Evolutionary conservation across 2,329 filamentous ascomycete species (phyloP).

Genomic region (Sporothrix sp.): DNA sequence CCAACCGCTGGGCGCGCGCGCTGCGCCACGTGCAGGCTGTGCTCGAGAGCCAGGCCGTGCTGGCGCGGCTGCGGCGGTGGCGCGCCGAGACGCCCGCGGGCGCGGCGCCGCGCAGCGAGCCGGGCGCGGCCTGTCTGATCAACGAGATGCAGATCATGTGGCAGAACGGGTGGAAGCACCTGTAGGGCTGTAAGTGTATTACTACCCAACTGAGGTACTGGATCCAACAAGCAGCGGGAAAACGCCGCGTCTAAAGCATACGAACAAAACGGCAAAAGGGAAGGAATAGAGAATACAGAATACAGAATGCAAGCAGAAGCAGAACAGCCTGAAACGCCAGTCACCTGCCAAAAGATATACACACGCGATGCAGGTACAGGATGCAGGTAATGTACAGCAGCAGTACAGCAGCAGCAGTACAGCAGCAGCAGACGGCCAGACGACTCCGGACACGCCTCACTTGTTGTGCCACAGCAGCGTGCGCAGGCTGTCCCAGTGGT

Average conservation of each 20-base stretch:
- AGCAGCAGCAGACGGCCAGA: too few relatives aligned
- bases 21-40: conserved; percentile 28
- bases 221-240: too few relatives aligned
- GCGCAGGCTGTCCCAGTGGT: conserved; percentile 77
- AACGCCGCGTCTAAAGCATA: too few relatives aligned
- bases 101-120: conserved; percentile 27
- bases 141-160: conserved; percentile 53
- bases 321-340: too few relatives aligned
- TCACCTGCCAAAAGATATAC: too few relatives aligned
- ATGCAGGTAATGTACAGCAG: too few relatives aligned
- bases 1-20: conserved; percentile 44
- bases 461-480: conserved; percentile 83
- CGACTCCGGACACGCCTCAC: too few relatives aligned
- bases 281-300: background rate
- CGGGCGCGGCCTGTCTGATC: conserved; percentile 42
- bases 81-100: conserved; percentile 26
- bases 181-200: conserved; percentile 24
- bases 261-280: background rate
- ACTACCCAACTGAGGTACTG: background rate
- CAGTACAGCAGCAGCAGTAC: too few relatives aligned
- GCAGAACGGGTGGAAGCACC: conserved; percentile 48
- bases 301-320: too few relatives aligned
- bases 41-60: conserved; percentile 30
- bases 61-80: conserved; percentile 33
- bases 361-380: too few relatives aligned